These are phyloP conservation scores for Chrysanthemum seticuspe DNA, from an alignment of 129 eudicot species.

Conservation along the genomic window DNA sequence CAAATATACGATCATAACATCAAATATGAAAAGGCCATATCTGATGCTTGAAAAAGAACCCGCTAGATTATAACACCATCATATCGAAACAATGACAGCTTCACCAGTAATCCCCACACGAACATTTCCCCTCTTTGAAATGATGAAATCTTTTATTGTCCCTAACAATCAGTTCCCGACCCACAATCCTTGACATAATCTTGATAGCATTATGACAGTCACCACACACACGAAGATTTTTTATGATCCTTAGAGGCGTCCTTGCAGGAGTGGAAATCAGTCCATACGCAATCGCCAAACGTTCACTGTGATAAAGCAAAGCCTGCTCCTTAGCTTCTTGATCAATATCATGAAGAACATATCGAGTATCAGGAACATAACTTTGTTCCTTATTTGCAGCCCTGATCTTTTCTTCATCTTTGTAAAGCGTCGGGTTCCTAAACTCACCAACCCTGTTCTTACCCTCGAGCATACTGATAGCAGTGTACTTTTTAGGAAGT, in stretches of 20 bases:
- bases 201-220: slow-evolving; percentile 41
- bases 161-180: slow-evolving; percentile 38
- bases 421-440: slow-evolving; percentile 35
- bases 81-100: background rate
- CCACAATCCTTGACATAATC: slow-evolving; percentile 38
- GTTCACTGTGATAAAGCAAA: slow-evolving; percentile 39
- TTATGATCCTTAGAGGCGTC: slow-evolving; percentile 37
- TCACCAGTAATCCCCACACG: slow-evolving; percentile 44
- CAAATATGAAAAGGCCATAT: background rate
- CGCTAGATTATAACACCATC: background rate
- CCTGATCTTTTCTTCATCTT: slow-evolving; percentile 38
- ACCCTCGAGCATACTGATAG: slow-evolving; percentile 40
- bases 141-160: slow-evolving; percentile 43
- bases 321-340: slow-evolving; percentile 48
- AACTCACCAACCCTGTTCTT: slow-evolving; percentile 33
- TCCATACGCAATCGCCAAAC: slow-evolving; percentile 41
- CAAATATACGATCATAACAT: background rate
- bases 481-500: slow-evolving; percentile 24
- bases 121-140: slow-evolving; percentile 42
- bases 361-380: slow-evolving; percentile 40
- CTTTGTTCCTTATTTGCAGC: slow-evolving; percentile 41
- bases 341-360: slow-evolving; percentile 43
- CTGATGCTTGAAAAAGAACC: background rate
- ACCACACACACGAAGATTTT: slow-evolving; percentile 45
- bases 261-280: slow-evolving; percentile 42